Evolutionary conservation across 257 asterid species (phyloP).

Genomic region (Mitragyna speciosa): DNA sequence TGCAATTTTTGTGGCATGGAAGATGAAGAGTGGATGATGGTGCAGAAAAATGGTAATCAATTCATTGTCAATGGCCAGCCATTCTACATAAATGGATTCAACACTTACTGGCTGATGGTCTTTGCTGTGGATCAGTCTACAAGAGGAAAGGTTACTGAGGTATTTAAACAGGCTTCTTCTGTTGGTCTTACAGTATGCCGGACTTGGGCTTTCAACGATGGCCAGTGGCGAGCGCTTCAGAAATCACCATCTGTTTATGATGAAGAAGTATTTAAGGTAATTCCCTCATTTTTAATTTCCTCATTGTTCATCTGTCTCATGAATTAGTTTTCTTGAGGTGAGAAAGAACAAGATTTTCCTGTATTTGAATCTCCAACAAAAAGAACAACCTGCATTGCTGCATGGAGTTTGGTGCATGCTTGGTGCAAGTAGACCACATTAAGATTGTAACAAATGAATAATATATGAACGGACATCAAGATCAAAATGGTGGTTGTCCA

Average conservation of each 20-base stretch:
- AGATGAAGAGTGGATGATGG: conserved; percentile 61
- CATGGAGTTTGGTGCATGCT: background rate
- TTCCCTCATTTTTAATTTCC: background rate
- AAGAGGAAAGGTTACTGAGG: conserved; percentile 66
- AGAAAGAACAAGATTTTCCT: background rate
- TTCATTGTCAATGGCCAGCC: conserved; percentile 65
- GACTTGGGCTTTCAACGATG: conserved; percentile 98
- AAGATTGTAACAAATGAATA: background rate
- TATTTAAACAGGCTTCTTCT: conserved; percentile 75
- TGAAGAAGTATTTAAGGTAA: conserved; percentile 73
- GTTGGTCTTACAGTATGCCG: conserved; percentile 82
- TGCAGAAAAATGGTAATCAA: conserved; percentile 66
- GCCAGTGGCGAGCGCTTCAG: conserved; percentile 95
- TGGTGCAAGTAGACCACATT: background rate
- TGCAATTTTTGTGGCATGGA: conserved; percentile 22
- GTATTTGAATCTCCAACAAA: background rate
- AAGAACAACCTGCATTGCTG: background rate
- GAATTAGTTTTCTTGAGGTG: background rate
- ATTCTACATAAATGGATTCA: conserved; percentile 92
- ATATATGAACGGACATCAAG: background rate
- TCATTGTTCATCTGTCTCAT: background rate
- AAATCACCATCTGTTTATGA: conserved; percentile 71
- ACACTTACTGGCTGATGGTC: conserved; percentile 95
- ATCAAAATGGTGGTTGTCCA: background rate
- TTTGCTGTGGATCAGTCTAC: conserved; percentile 79